Base-by-base conservation (phyloP, 2,329 filamentous ascomycete species). In the Geoglossum cookeanum region DNA sequence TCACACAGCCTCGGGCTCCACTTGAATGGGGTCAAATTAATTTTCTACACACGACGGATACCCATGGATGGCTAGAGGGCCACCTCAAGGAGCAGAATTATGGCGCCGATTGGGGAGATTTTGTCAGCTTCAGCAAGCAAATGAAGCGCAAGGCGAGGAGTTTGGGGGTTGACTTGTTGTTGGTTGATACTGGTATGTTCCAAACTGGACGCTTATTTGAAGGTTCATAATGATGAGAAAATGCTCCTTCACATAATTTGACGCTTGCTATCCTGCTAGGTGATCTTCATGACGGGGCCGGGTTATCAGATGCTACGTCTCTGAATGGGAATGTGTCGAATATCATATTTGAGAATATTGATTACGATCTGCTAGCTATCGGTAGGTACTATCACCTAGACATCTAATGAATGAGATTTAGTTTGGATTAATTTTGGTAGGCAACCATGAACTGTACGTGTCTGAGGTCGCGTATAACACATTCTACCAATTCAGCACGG, bases 51-150 rank as follows among this genome's bases (percentile, higher is more conserved):
- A 97, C 92, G 0, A 97, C 92, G 44, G 86, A 97, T 68, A 92
- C 87, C 3, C 92, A 97, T 71, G 91, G 92, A 64, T 98, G 92
- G 92, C 83, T 94, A 66, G 89, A 81, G 8, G 92, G 92, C 0
- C 92, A 98, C 74, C 72, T 97, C 3, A 84, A 90, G 73, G 92
- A 98, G 83, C 88, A 74, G 65, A 77, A 92, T 59, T 98, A 94
- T 70, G 89, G 87, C 6, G 91, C 89, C 51, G 92, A 98, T 70
- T 97, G 92, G 89, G 92, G 92, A 58, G 92, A 98, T 71, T 98
- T 97, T 70, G 78, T 97, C 64, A 96, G 91, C 5, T 96, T 98
- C 67, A 81, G 89, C 35, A 75, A 83, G 39, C 88, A 91, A 66
- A 80, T 98, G 75, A 84, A 80, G 58, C 77, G 81, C 62, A 83